Conservation (phyloP, 495 filamentous ascomycete genomes). For the Cetradonia linearis region DNA sequence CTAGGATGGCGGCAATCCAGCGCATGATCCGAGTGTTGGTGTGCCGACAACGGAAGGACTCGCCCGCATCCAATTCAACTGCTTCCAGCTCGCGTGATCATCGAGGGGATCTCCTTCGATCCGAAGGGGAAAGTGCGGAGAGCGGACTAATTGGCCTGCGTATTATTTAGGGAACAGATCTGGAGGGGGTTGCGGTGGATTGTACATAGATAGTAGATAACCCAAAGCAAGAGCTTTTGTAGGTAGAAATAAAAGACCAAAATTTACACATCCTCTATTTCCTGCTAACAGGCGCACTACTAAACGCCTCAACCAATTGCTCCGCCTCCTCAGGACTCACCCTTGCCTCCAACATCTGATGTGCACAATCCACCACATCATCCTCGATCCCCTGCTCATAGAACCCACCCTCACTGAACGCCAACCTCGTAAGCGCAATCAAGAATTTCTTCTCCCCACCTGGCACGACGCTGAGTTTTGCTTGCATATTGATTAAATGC, state of each 20-base stretch:
- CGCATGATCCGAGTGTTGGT: too few species aligned
- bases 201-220: neutral
- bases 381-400: conserved; percentile 58
- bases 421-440: conserved; percentile 54
- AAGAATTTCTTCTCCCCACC: conserved; percentile 58
- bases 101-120: too few species aligned
- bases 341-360: conserved; percentile 51
- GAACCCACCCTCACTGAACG: conserved; percentile 52
- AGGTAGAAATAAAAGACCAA: neutral
- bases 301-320: conserved; percentile 49
- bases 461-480: conserved; percentile 45
- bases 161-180: neutral
- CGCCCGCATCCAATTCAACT: too few species aligned
- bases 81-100: too few species aligned
- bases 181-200: neutral
- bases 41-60: too few species aligned
- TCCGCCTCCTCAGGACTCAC: conserved; percentile 64
- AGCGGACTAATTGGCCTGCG: too few species aligned
- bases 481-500: conserved; percentile 41
- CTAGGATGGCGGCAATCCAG: neutral
- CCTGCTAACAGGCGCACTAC: conserved; percentile 27
- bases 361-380: conserved; percentile 55
- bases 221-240: neutral
- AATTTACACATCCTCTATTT: neutral
- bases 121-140: neutral